A percentile compares a stretch with the other conserved stretches of the same genome.
Evolutionary conservation across 2,329 filamentous ascomycete genomes (phyloP).

Genomic region (Calonectria ilicicola): DNA sequence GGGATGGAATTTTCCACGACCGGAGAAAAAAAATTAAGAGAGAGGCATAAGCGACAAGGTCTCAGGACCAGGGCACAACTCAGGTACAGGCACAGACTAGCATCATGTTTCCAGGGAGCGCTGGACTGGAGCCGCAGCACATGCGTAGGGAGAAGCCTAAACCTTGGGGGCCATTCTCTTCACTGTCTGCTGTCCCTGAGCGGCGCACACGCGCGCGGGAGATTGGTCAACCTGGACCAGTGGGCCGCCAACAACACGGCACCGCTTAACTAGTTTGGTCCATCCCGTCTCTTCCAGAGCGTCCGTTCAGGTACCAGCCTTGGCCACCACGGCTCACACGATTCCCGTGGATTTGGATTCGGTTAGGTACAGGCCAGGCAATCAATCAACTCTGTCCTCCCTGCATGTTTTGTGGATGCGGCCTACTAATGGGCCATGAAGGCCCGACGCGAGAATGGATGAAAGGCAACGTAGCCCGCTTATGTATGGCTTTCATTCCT

Average conservation of each 20-base stretch:
- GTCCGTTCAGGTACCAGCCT: slow-evolving; percentile 16
- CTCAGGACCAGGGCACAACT: slow-evolving; percentile 5
- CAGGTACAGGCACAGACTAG: slow-evolving; percentile 14
- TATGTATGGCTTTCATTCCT: slow-evolving; percentile 1
- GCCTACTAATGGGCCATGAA: background rate
- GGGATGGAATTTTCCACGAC: slow-evolving; percentile 14
- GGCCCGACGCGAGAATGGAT: background rate
- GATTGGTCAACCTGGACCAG: slow-evolving; percentile 11
- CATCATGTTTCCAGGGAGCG: slow-evolving; percentile 6
- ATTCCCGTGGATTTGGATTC: slow-evolving; percentile 18
- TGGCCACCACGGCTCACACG: slow-evolving; percentile 5
- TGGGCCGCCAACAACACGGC: slow-evolving; percentile 24
- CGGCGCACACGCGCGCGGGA: slow-evolving; percentile 9
- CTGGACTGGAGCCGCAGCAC: background rate
- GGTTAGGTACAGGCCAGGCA: slow-evolving; percentile 19
- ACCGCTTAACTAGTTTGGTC: slow-evolving; percentile 27
- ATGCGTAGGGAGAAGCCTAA: slow-evolving; percentile 4
- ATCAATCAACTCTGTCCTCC: slow-evolving; percentile 5
- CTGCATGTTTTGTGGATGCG: slow-evolving; percentile 18
- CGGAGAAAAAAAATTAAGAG: background rate
- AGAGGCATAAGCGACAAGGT: background rate
- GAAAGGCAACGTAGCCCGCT: background rate
- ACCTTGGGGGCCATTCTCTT: slow-evolving; percentile 16
- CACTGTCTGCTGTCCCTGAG: slow-evolving; percentile 11
- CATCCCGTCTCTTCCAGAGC: slow-evolving; percentile 15